Percentiles rank a stretch among this genome's conserved stretches.
Conservation (phyloP, 306 rosid genomes). For the Mimosa pudica region DNA sequence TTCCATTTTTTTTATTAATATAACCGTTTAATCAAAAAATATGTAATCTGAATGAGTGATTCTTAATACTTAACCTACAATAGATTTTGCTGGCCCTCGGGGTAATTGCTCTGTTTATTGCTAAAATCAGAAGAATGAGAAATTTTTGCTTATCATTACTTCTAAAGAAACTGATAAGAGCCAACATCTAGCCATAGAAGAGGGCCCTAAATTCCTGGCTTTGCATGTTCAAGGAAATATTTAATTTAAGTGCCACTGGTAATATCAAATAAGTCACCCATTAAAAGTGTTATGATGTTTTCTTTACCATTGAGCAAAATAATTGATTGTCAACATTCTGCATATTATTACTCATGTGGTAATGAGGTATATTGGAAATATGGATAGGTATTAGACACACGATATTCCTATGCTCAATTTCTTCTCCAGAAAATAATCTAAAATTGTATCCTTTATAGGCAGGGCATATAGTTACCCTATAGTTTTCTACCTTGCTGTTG, state of each 20-base stretch:
- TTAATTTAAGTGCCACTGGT: not conserved
- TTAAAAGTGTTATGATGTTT: not conserved
- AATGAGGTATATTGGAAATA: constrained; percentile 76
- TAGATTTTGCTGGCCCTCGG: not conserved
- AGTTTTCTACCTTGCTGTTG: constrained; percentile 83
- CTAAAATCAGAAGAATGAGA: not conserved
- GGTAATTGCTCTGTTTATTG: not conserved
- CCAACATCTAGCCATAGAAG: not conserved
- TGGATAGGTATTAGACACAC: constrained; percentile 52
- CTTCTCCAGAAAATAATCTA: constrained; percentile 15
- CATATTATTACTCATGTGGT: constrained; percentile 95
- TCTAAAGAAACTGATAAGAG: not conserved
- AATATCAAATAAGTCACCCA: not conserved
- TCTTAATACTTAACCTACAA: not conserved
- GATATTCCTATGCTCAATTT: constrained; percentile 12
- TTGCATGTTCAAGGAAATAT: not conserved
- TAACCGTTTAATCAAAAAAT: not conserved
- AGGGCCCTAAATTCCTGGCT: not conserved
- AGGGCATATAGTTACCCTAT: constrained; percentile 75
- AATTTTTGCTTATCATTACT: not conserved
- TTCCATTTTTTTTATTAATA: too few species aligned
- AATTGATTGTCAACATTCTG: constrained; percentile 25
- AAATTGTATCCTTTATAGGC: constrained; percentile 51
- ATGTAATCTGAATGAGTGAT: not conserved
- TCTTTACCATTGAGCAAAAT: not conserved